Evolutionary conservation across 148 eudicot genomes (phyloP), one percentile per base, ranked within the genome.

Genomic region (Salicornia ramosissima): DNA sequence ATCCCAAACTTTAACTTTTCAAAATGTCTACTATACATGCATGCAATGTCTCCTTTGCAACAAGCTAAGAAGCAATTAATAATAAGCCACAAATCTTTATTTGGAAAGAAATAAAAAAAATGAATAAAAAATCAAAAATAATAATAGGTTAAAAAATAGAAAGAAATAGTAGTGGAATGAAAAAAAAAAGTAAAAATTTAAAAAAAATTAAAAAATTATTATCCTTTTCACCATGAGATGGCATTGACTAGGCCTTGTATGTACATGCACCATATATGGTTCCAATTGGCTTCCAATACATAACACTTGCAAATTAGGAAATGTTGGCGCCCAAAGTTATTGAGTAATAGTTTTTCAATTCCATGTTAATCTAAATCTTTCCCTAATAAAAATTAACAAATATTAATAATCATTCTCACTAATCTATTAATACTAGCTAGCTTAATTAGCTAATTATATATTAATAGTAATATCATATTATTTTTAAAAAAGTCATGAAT

Each of bases 181-280:
- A n/a, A 36, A 6, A 14, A 11, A 40, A 10, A n/a, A 52, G 56
- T n/a, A 52, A 45, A 19, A 28, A 56, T 19, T 2, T 53, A 53
- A 54, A 54, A 6, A 36, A 39, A 24, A 36, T 2, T n/a, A n/a
- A n/a, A n/a, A 19, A 26, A 26, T 13, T 30, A 52, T 47, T 50
- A 67, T 50, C 70, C 33, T 53, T 70, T 26, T 70, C 73, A 45
- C 29, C 73, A 57, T 70, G 65, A 70, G 55, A 70, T 70, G 73
- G 65, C 73, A 70, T 29, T 58, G 73, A 70, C 73, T 70, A 70
- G 73, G 52, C 61, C 30, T 51, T 53, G 49, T 50, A 68, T 68
- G 71, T 68, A 45, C 53, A 59, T 26, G 73, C 64, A 70, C 73
- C 55, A 57, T 42, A 42, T 36, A 55, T 70, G 54, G 73, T 70